Evolutionary conservation across 2,329 filamentous ascomycete species (phyloP).

Genomic region (Fusarium napiforme): DNA sequence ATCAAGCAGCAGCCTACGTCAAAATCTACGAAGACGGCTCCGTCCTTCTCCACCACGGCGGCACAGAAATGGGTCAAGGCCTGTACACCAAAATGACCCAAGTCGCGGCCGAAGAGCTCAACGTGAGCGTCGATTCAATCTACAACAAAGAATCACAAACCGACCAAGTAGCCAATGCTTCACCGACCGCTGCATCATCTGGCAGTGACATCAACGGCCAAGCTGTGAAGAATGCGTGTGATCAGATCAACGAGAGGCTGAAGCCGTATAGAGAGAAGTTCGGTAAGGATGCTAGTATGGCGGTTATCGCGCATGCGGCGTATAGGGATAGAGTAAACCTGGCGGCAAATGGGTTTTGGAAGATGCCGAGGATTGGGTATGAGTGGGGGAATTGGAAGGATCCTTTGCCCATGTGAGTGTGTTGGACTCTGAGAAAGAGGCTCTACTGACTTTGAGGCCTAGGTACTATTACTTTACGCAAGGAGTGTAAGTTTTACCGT

Average conservation of each 20-base stretch:
- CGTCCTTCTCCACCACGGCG: background rate
- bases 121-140: background rate
- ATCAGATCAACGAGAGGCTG: background rate
- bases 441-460: background rate
- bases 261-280: background rate
- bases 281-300: background rate
- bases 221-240: background rate
- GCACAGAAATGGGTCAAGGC: constrained; percentile 2
- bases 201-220: background rate
- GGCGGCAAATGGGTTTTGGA: constrained; percentile 90
- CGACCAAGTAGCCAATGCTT: background rate
- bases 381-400: constrained; percentile 87
- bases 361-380: constrained; percentile 91
- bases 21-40: constrained; percentile 5
- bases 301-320: constrained; percentile 2
- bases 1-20: background rate
- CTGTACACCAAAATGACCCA: background rate
- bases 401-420: constrained; percentile 75
- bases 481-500: background rate
- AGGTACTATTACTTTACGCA: constrained; percentile 9
- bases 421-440: accelerated
- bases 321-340: constrained; percentile 81
- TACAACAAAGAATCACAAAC: background rate
- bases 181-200: background rate
- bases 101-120: background rate